A percentile compares a stretch with the other conserved stretches of the same genome.
These are phyloP conservation scores for Kernera saxatilis DNA, from an alignment of 345 rosid species.

Conservation along the genomic window DNA sequence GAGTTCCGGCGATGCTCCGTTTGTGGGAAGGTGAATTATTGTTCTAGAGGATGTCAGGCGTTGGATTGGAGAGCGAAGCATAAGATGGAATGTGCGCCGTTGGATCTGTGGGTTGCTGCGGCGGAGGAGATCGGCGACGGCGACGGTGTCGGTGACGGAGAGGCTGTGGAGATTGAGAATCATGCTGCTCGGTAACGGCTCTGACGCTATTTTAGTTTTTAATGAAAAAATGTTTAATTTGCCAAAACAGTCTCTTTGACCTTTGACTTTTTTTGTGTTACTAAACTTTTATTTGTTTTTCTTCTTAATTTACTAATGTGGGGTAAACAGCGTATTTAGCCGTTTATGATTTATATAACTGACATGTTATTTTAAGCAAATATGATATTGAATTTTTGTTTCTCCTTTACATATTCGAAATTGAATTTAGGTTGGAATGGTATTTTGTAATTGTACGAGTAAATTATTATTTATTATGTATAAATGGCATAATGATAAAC, in stretches of 20 bases:
- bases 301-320: background rate
- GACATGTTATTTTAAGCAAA: no score
- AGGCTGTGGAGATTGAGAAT: slow-evolving; percentile 19
- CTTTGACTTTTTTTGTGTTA: background rate
- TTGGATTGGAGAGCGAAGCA: slow-evolving; percentile 82
- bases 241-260: background rate
- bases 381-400: no score
- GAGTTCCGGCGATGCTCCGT: slow-evolving; percentile 88
- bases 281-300: background rate
- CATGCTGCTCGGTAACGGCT: background rate
- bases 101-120: slow-evolving; percentile 39
- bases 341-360: background rate
- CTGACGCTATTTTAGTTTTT: background rate
- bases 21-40: slow-evolving; percentile 78
- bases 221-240: background rate
- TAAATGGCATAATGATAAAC: no score
- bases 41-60: slow-evolving; percentile 93
- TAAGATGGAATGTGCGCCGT: slow-evolving; percentile 58
- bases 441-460: no score
- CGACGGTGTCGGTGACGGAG: slow-evolving; percentile 17
- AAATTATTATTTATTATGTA: no score
- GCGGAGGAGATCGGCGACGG: slow-evolving; percentile 30
- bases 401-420: no score
- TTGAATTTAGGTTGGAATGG: no score
- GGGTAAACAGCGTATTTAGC: no score